A percentile compares a stretch with the other conserved stretches of the same genome.
These are phyloP conservation scores for Eucalyptus cloeziana DNA, from an alignment of 345 rosid species.

Conservation along the genomic window DNA sequence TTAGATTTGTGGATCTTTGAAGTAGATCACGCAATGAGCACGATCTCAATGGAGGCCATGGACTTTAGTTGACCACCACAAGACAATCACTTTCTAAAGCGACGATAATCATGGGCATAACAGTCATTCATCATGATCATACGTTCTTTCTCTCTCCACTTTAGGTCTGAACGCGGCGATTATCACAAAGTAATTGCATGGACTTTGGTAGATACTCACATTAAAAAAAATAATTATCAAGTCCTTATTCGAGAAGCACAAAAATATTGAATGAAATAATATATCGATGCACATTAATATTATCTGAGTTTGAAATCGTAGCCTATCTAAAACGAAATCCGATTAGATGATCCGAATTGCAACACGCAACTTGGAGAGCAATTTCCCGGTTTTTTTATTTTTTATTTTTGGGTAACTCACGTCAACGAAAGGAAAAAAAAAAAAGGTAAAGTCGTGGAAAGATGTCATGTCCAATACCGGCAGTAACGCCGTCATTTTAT, in stretches of 20 bases:
- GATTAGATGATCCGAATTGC: not conserved
- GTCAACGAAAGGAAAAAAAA: not conserved
- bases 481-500: not conserved
- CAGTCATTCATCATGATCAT: not conserved
- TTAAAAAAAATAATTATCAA: not conserved
- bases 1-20: not conserved
- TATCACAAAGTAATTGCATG: not conserved
- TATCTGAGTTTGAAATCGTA: too few relatives aligned
- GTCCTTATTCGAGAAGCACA: not conserved
- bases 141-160: not conserved
- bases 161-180: fast-evolving
- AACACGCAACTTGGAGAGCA: not conserved
- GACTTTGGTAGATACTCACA: not conserved
- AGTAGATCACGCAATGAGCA: not conserved
- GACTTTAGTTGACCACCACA: not conserved
- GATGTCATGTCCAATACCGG: not conserved
- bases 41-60: not conserved
- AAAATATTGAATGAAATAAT: not conserved
- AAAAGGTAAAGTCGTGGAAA: not conserved
- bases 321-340: not conserved
- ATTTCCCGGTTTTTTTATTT: not conserved
- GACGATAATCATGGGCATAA: not conserved
- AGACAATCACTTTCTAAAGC: not conserved
- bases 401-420: not conserved
- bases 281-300: not conserved